Evolutionary conservation across 805 yeast genomes (phyloP).

Genomic region (Pichia pseudocactophila): DNA sequence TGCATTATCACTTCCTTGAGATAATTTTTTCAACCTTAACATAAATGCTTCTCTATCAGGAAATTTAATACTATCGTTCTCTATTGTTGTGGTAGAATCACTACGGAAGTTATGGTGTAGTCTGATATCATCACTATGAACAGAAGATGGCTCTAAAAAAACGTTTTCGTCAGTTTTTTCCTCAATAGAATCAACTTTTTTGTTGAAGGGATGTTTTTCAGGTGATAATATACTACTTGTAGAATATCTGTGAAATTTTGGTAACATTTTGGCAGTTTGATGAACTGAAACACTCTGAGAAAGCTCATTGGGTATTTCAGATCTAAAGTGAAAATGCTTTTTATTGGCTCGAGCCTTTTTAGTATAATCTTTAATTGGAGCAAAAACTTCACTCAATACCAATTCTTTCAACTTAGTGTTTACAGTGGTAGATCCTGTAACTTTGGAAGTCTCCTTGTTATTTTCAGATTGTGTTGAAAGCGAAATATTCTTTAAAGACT

Average conservation of each 20-base stretch:
- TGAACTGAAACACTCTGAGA: constrained; percentile 10
- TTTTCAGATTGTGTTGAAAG: background rate
- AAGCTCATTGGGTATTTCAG: constrained; percentile 1
- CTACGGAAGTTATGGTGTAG: constrained; percentile 4
- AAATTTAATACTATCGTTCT: constrained; percentile 11
- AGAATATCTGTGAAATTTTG: constrained; percentile 23
- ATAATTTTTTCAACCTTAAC: constrained; percentile 12
- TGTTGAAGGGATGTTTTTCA: constrained; percentile 1
- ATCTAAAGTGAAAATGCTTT: constrained; percentile 4
- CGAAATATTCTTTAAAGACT: background rate
- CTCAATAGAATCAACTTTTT: background rate
- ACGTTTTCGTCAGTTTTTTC: constrained; percentile 1
- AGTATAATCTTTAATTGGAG: constrained; percentile 34
- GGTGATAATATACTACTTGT: constrained; percentile 18
- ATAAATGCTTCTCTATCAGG: constrained; percentile 24
- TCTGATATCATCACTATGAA: constrained; percentile 16
- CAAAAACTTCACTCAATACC: constrained; percentile 66
- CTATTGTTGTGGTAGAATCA: background rate
- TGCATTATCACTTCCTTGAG: constrained; percentile 8
- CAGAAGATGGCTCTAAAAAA: constrained; percentile 13
- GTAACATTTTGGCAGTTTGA: constrained; percentile 7
- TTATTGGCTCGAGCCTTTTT: constrained; percentile 10
- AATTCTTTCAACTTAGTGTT: constrained; percentile 65
- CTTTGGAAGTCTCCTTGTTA: background rate
- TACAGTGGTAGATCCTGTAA: constrained; percentile 54